Conservation (phyloP, 257 asterid genomes). For the Forsythia viridissima region DNA sequence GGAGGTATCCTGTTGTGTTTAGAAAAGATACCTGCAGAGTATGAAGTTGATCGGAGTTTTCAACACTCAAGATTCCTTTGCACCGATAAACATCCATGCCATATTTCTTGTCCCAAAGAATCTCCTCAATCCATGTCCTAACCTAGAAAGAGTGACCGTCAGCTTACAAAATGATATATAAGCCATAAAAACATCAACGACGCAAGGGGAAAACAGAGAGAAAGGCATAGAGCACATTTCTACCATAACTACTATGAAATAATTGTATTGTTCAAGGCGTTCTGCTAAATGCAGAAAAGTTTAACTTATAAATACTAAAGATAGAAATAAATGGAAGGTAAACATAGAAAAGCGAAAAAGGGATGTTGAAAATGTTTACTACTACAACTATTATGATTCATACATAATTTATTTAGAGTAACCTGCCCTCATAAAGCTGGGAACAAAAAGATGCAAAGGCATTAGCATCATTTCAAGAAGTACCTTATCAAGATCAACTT, state of each 20-base stretch:
- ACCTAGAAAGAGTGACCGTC: conserved; percentile 41
- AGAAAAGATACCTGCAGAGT: conserved; percentile 72
- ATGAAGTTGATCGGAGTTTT: conserved; percentile 66
- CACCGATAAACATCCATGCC: conserved; percentile 96
- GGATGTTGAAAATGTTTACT: neutral
- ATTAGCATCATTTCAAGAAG: conserved; percentile 13
- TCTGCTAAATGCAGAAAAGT: neutral
- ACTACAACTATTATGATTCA: neutral
- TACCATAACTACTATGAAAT: neutral
- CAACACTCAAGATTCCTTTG: conserved; percentile 74
- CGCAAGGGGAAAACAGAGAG: conserved; percentile 9
- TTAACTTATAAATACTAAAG: neutral
- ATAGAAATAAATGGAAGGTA: neutral
- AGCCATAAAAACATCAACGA: neutral
- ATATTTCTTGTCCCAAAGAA: conserved; percentile 88
- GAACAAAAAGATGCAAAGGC: neutral
- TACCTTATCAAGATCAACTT: conserved; percentile 87
- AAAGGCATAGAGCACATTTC: neutral
- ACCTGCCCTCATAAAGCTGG: conserved; percentile 2
- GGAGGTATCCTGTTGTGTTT: neutral
- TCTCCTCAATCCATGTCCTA: conserved; percentile 81
- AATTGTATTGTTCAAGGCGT: neutral
- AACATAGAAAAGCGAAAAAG: neutral
- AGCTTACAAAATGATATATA: too few relatives aligned
- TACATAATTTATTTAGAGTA: neutral